These are phyloP conservation scores for Torulaspora indica DNA, from an alignment of 805 yeast genomes.

Conservation along the genomic window DNA sequence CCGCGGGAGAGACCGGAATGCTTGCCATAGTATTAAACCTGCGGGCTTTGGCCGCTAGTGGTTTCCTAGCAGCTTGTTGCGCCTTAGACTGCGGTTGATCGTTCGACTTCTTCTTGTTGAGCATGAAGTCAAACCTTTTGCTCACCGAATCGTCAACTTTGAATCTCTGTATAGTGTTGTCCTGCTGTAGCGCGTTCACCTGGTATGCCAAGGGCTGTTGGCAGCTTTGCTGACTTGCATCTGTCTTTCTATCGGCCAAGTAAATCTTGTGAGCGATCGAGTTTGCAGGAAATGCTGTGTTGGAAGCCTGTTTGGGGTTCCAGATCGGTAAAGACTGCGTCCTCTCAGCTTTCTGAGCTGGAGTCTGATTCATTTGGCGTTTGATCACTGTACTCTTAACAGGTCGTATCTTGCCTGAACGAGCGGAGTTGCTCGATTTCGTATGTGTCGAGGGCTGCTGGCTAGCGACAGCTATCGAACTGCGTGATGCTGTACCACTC, in stretches of 20 bases:
- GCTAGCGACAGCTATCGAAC: constrained; percentile 3
- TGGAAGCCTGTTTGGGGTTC: constrained; percentile 24
- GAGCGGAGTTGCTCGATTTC: neutral
- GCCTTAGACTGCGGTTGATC: constrained; percentile 8
- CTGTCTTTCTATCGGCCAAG: constrained; percentile 33
- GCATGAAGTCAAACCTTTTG: constrained; percentile 35
- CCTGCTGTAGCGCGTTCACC: constrained; percentile 26
- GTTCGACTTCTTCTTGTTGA: constrained; percentile 25
- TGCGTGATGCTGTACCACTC: constrained; percentile 4
- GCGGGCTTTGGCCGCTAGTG: constrained; percentile 14
- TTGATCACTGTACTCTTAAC: constrained; percentile 12
- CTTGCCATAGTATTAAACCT: constrained; percentile 21
- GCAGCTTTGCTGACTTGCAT: constrained; percentile 14
- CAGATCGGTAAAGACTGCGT: constrained; percentile 44
- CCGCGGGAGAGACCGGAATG: constrained; percentile 12
- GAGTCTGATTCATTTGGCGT: constrained; percentile 40
- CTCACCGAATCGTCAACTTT: constrained; percentile 32
- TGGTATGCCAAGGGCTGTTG: constrained; percentile 22
- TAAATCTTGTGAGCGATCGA: constrained; percentile 36
- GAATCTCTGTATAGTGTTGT: constrained; percentile 24
- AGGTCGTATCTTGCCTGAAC: constrained; percentile 13
- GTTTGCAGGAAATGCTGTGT: constrained; percentile 23
- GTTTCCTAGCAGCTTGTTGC: constrained; percentile 3
- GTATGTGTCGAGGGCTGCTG: constrained; percentile 1
- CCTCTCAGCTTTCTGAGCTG: constrained; percentile 45